Base-by-base conservation (phyloP, 2,329 filamentous ascomycete species). In the Ascochyta viciae-villosae region DNA sequence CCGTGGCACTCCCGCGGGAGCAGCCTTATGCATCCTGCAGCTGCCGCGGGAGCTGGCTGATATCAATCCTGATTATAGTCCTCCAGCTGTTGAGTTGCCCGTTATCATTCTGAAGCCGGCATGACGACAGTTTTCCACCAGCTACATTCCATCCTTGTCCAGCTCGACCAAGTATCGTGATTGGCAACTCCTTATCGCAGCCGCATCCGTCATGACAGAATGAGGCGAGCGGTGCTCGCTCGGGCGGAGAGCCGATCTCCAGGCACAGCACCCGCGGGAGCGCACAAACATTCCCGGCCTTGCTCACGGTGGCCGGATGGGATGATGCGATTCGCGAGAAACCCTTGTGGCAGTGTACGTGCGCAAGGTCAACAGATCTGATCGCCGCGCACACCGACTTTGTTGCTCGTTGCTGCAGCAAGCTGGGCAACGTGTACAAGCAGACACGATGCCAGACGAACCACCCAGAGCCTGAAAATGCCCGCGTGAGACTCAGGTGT, bases 171-270 rank as follows among this genome's bases (percentile, higher is more conserved):
- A n/a, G 47, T 47, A n/a, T 27, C 31, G 37, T 38, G 24, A 39
- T 31, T 39, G 16, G 31, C 33, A 43, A 10, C n/a, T n/a, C 33
- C 29, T 43, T 39, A 39, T 48, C 42, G 42, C 38, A 23, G 37
- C 47, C 38, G 39, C 53, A 47, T 19, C 31, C 37, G 53, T 56
- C 31, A 27, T 43, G 41, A 33, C 15, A 45, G 23, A 50, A 42
- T 56, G 53, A 56, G 43, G 47, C 42, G 47, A 56, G 39, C 42
- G 38, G 42, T 39, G 42, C 53, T 56, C 43, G 42, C 47, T 51
- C 43, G 42, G 42, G 44, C 48, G 58, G 58, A 58, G 58, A 61
- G 40, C 58, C 58, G 58, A 53, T 42, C 54, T 15, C 10, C 54
- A 60, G 50, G 42, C 31, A 54, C 34, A 49, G 53, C 42, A 51